These are phyloP conservation scores for Termitomyces sp. DNA, from an alignment of 768 basidiomycete genomes.

Conservation along the genomic window DNA sequence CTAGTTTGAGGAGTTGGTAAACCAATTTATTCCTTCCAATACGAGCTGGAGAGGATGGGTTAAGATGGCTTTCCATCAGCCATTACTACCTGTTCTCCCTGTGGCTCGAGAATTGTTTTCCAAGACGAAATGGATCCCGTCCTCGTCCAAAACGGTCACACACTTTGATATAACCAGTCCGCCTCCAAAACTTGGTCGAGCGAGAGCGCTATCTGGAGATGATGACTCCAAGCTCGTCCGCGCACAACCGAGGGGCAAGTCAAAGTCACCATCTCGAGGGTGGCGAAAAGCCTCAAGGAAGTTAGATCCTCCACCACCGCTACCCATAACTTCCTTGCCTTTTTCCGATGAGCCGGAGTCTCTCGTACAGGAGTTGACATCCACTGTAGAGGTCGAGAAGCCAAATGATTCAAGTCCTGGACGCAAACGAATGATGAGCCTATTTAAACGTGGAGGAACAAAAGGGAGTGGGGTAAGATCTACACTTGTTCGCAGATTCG, in stretches of 20 bases:
- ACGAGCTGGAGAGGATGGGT: constrained; percentile 81
- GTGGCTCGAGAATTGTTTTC: constrained; percentile 76
- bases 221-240: constrained; percentile 12
- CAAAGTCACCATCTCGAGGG: constrained; percentile 17
- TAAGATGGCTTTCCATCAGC: constrained; percentile 80
- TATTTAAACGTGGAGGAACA: constrained; percentile 22
- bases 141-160: constrained; percentile 34
- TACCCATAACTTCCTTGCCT: constrained; percentile 26
- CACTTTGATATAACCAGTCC: constrained; percentile 27
- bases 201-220: constrained; percentile 15
- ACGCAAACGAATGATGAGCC: constrained; percentile 28
- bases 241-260: constrained; percentile 3
- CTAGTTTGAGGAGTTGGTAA: constrained; percentile 76
- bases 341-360: constrained; percentile 41
- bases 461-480: constrained; percentile 20
- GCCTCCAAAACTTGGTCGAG: constrained; percentile 27
- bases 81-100: constrained; percentile 71
- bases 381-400: constrained; percentile 8
- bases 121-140: constrained; percentile 69
- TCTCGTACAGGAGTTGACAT: constrained; percentile 11
- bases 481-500: not conserved
- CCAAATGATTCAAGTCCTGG: constrained; percentile 13
- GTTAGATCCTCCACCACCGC: constrained; percentile 14
- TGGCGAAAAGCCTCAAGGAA: constrained; percentile 28
- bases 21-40: constrained; percentile 76